Evolutionary conservation across 352 stramenopile species (phyloP), one percentile per base, ranked within the genome.

Genomic region (Blastocystis sp.): DNA sequence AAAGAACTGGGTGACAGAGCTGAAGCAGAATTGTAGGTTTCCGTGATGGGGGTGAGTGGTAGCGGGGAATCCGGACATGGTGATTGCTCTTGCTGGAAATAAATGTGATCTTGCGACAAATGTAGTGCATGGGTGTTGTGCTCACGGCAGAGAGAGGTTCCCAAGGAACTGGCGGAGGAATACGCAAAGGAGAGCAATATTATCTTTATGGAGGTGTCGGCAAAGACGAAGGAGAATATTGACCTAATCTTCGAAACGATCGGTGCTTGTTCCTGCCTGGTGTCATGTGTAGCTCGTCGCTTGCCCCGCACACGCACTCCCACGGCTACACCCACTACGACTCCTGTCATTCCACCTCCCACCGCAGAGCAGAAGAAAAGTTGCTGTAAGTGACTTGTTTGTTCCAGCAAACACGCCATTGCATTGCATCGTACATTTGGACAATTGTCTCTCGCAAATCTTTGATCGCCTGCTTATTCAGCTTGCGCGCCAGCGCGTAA

Each of bases 1-100:
- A n/a, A 94, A 98, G 92, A 95, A 97, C 85, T 98, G 96, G 96
- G 95, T 98, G 16, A 94, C 96, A 76, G 94, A 97, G 89, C 92
- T 98, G 2, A 95, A 96, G 92, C 93, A 96, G 76, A 92, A 97
- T 87, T 95, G 94, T 24, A 95, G 95, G 16, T 16, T n/a, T 76
- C 30, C 8, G 43, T n/a, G 0, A 4, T 66, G 24, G 18, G 37
- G 3, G 75, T 79, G 1, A 76, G n/a, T 26, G 34, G 50, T 89
- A 89, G 78, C 78, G 20, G 62, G 62, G 0, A 93, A 96, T 90
- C 73, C 81, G 87, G 96, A 97, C 91, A 96, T 98, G 91, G 93
- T 96, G 41, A 96, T 98, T 78, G 94, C 94, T 39, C 95, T 98
- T 64, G 95, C 95, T 0, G 95, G 95, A 63, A 98, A 98, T 91